A percentile compares a stretch with the other conserved stretches of the same genome.
These are phyloP conservation scores for Parafenestella ontariensis DNA, from an alignment of 2,329 filamentous ascomycete species.

Conservation along the genomic window DNA sequence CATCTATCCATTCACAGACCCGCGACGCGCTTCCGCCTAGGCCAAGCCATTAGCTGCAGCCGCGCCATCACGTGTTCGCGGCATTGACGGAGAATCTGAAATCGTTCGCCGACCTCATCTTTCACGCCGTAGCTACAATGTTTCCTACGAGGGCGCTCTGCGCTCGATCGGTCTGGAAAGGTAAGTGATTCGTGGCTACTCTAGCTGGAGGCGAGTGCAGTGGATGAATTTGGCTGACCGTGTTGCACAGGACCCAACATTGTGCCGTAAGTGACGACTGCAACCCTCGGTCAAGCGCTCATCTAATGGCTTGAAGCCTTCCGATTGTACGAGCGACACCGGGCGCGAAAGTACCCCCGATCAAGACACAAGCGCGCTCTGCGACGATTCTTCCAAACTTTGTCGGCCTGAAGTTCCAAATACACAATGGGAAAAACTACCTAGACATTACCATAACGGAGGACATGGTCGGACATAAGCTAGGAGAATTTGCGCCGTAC, in stretches of 20 bases:
- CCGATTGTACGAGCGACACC: constrained; percentile 68
- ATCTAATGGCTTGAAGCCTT: constrained; percentile 54
- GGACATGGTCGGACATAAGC: constrained; percentile 95
- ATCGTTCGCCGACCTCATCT: constrained; percentile 37
- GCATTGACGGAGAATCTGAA: constrained; percentile 23
- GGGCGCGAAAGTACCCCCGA: constrained; percentile 71
- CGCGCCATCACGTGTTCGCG: constrained; percentile 38
- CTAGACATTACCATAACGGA: constrained; percentile 84
- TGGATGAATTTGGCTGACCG: constrained; percentile 26
- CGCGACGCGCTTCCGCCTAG: constrained; percentile 40
- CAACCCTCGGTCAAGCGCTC: constrained; percentile 3
- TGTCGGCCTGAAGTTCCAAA: constrained; percentile 85
- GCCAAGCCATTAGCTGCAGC: constrained; percentile 30
- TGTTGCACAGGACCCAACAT: constrained; percentile 67
- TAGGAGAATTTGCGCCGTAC: constrained; percentile 90
- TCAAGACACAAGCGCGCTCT: constrained; percentile 84
- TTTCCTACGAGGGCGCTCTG: constrained; percentile 67
- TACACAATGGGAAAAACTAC: constrained; percentile 92
- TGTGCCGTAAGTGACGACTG: constrained; percentile 65
- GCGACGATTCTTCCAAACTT: constrained; percentile 93
- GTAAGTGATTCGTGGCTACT: constrained; percentile 55
- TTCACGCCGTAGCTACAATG: constrained; percentile 59
- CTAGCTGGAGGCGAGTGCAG: background rate
- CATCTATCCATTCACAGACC: constrained; percentile 3
- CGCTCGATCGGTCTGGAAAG: constrained; percentile 88